Base-by-base conservation (phyloP, 768 basidiomycete species). In the Strobilomyces echinocephalus region DNA sequence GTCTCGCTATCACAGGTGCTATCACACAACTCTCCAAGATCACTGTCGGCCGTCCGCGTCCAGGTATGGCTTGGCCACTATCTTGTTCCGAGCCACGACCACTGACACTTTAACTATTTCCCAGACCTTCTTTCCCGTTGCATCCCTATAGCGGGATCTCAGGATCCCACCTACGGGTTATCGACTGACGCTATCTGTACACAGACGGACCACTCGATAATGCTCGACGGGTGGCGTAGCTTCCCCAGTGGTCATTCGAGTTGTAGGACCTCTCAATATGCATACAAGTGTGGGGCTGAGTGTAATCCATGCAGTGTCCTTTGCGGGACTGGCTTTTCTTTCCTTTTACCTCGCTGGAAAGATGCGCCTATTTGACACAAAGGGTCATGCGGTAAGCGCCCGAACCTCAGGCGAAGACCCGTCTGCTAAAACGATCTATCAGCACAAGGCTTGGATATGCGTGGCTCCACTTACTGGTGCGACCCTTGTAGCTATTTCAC, bases 171-270 rank as follows among this genome's bases (percentile, higher is more conserved):
- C 1, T 95, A 81, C 58, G 88, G 90, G 0, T 73, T 98, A 8
- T 83, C 85, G 0, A 83, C 77, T n/a, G 80, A 78, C 49, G 76
- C 79, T 6, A 84, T 95, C 49, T 99, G 97, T 69, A 91, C 90
- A 1, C 85, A 87, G 61, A 75, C 80, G 5, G 72, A 88, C 57
- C 60, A 67, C 16, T 58, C 64, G 8, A 77, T 85, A 26, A 68
- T 94, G 58, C 72, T 76, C 28, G 91, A 95, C 71, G 95, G 94
- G 1, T 97, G 91, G 75, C 81, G 89, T 60, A 94, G 91, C 64
- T 97, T 97, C 69, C 88, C 87, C 14, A 91, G 89, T 50, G 95
- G 95, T 1, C 94, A 97, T 70, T 86, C 91, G 4, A 92, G 90
- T 60, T 56, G 92, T 94, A 71, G 46, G 87, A 73, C 43, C 14